Base-by-base conservation (phyloP, 345 rosid genomes). In the Viola odorata region DNA sequence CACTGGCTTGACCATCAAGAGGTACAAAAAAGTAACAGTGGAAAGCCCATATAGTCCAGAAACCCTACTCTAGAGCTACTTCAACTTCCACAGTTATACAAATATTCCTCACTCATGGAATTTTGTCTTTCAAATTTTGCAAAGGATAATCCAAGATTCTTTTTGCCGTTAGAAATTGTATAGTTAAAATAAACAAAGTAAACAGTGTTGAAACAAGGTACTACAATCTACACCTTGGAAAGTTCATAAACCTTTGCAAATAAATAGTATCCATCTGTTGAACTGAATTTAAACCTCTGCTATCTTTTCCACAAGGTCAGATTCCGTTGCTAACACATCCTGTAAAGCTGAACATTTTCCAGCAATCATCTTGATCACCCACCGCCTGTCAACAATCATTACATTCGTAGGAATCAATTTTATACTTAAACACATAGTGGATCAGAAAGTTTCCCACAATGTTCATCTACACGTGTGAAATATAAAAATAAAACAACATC, bases 321-420 rank as follows among this genome's bases (percentile, higher is more conserved):
- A 95, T 80, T 94, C 97, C 79, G 78, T 81, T 65, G 58, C 81
- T 42, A 86, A 41, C 58, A 95, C 79, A 63, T 73, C 82, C 65
- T 68, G 86, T 66, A 80, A 71, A 59, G 69, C 70, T 13, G 77
- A 67, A 69, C 64, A 50, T 55, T 78, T 80, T 53, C 63, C 75
- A 64, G 89, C 77, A 68, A 86, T 65, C 78, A 63, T 81, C 82
- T 85, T 88, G 78, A 95, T 81, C 74, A 81, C 82, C 97, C 97
- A 91, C 65, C 94, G 81, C 85, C 92, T 94, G 85, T 39, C 68
- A 79, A 69, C 57, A 57, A 42, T 53, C 32, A 12, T 65, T 53
- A 53, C 38, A 58, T 37, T 12, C 12, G 58, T 16, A 42, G 57
- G 66, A n/a, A 55, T 17, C 54, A 45, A 9, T 51, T 12, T 42